A percentile compares a stretch with the other conserved stretches of the same genome.
phyloP scores from a whole-genome alignment of 2,329 filamentous ascomycete species.

The Calycina marina region DNA sequence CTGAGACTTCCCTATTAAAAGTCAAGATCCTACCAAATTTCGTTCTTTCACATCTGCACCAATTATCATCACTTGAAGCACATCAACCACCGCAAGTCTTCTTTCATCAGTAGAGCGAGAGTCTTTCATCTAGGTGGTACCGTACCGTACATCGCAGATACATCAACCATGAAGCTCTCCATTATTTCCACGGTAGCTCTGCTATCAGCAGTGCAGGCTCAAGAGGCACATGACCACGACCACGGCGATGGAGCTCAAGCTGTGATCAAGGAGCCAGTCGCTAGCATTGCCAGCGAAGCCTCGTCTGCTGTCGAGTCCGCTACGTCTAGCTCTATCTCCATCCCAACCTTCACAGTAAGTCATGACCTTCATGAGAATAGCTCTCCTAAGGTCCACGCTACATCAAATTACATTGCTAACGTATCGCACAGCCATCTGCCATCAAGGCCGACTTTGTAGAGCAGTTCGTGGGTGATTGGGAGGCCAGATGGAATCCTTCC shows the following conservation, averaged over 20 bases:
- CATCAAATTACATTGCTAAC: slow-evolving; percentile 11
- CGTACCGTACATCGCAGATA: slow-evolving; percentile 12
- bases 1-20: too few species aligned
- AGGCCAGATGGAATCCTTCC: slow-evolving; percentile 82
- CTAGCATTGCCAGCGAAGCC: slow-evolving; percentile 23
- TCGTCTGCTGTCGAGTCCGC: slow-evolving; percentile 26
- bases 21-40: not conserved
- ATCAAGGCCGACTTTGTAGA: slow-evolving; percentile 92
- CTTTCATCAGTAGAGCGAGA: slow-evolving; percentile 11
- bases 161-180: slow-evolving; percentile 70
- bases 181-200: slow-evolving; percentile 63
- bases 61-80: slow-evolving; percentile 21
- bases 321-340: slow-evolving; percentile 44
- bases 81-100: slow-evolving; percentile 8
- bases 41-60: slow-evolving; percentile 7
- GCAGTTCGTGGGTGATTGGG: slow-evolving; percentile 97
- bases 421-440: slow-evolving; percentile 52
- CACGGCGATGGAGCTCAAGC: slow-evolving; percentile 31
- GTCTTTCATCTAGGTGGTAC: slow-evolving; percentile 12
- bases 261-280: slow-evolving; percentile 29
- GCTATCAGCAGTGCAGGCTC: slow-evolving; percentile 53
- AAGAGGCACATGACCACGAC: slow-evolving; percentile 26
- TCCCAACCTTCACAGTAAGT: slow-evolving; percentile 81
- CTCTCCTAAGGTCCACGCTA: not conserved
- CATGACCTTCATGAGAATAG: slow-evolving; percentile 11